Base-by-base conservation (phyloP, 2,329 filamentous ascomycete genomes). In the Fusarium sp. region DNA sequence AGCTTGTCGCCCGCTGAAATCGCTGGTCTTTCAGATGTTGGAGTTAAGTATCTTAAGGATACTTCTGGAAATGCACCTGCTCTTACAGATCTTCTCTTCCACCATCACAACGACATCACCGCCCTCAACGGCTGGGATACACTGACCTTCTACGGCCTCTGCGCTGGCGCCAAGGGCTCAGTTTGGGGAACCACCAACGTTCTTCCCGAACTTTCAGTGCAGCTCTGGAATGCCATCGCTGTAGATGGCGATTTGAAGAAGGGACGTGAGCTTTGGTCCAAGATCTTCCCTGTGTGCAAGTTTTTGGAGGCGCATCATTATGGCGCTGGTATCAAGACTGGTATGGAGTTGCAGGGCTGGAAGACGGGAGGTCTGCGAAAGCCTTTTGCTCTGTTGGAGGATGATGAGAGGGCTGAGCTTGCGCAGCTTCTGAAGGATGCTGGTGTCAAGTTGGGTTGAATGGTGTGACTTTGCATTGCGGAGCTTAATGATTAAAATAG, bases 121-220 rank as follows among this genome's bases (percentile, higher is more conserved):
- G 80, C 83, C 0, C 86, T 87, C 74, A 87, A 87, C 62, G 86
- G 86, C 3, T 87, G 85, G 86, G 86, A 87, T 64, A 87, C 85
- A 0, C 77, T 87, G 21, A 87, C 86, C 0, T 87, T 87, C 73
- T 87, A 87, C 68, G 85, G 86, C 15, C 77, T 87, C 15, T 84
- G 83, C 1, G 85, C 85, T 2, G 86, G 86, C 0, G 84, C 84
- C 14, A 84, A 84, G 49, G 86, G 86, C 7, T 84, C 82, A 7
- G 83, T 87, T 2, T 87, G 85, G 85, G 85, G 85, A 2, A 84
- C 85, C 1, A 83, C 85, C 5, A 87, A 87, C 63, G 78, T 87
- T 21, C 83, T 87, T 15, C 85, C 85, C 1, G 85, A 87, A 68
- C 75, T 87, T 23, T 84, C 84, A 1, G 79, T 85, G 21, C 76